phyloP scores from a whole-genome alignment of 768 basidiomycete species.

The Trametes meyenii region DNA sequence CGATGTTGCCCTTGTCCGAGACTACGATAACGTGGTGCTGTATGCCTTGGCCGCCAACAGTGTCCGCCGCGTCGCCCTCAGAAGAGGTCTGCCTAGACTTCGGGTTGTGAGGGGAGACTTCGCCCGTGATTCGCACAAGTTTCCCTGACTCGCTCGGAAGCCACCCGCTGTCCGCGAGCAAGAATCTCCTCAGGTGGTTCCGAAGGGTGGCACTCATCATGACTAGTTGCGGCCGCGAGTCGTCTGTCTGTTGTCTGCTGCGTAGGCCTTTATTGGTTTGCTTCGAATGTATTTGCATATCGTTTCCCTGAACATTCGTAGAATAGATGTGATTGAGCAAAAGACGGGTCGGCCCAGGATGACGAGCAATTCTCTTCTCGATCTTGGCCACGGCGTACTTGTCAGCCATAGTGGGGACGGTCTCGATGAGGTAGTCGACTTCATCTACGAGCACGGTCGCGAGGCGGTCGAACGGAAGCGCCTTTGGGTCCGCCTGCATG shows the following conservation, averaged over 20 bases:
- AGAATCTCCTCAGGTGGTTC: constrained; percentile 51
- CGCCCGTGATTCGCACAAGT: constrained; percentile 27
- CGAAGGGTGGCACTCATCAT: constrained; percentile 74
- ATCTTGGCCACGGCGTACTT: constrained; percentile 42
- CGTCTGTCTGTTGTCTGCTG: not conserved
- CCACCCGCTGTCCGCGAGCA: constrained; percentile 64
- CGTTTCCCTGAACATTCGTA: not conserved
- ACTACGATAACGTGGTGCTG: constrained; percentile 68
- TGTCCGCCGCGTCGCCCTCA: constrained; percentile 13
- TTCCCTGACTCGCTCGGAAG: constrained; percentile 33
- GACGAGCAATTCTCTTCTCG: constrained; percentile 47
- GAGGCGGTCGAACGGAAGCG: constrained; percentile 49
- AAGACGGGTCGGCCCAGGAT: constrained; percentile 60
- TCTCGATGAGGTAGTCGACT: constrained; percentile 70
- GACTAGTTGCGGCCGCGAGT: constrained; percentile 55
- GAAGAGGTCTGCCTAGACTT: not conserved
- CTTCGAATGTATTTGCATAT: not conserved
- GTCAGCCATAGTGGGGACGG: constrained; percentile 44
- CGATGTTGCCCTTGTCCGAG: constrained; percentile 50
- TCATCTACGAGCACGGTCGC: constrained; percentile 74
- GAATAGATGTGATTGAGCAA: constrained; percentile 61
- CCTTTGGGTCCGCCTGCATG: constrained; percentile 44
- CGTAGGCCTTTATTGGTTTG: not conserved
- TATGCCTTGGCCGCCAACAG: constrained; percentile 23
- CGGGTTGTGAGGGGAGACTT: constrained; percentile 11